A percentile compares a stretch with the other conserved stretches of the same genome.
These are phyloP conservation scores for Saccharomycopsis microspora DNA, from an alignment of 805 yeast genomes.

Conservation along the genomic window DNA sequence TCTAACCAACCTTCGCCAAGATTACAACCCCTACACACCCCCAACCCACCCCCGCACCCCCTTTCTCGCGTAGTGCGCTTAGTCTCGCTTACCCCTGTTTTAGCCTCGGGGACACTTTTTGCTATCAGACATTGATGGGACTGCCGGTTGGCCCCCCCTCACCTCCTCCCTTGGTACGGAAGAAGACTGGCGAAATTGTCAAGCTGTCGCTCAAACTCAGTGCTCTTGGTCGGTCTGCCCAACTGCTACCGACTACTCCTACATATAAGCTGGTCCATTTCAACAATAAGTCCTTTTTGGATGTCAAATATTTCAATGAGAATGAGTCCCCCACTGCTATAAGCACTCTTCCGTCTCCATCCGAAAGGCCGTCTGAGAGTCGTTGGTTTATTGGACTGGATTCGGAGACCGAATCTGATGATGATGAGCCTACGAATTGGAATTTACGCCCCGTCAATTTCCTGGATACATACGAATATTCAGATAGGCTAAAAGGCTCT, in stretches of 20 bases:
- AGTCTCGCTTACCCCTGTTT: not conserved
- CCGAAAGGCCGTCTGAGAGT: not conserved
- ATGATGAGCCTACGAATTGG: conserved; percentile 21
- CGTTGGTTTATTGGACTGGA: conserved; percentile 17
- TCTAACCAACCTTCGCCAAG: no score
- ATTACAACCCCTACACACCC: no score
- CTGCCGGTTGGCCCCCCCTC: not conserved
- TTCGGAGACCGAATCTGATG: conserved; percentile 17
- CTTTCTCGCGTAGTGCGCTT: not conserved
- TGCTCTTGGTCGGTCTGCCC: conserved; percentile 25
- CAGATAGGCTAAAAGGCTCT: conserved; percentile 15
- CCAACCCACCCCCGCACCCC: not conserved
- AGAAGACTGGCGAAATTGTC: conserved; percentile 81
- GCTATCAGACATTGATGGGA: no score
- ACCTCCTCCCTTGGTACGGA: conserved; percentile 38
- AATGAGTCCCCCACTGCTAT: conserved; percentile 72
- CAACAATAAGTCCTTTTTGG: conserved; percentile 44
- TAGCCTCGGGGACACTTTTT: not conserved
- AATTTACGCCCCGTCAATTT: conserved; percentile 23
- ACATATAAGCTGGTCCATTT: conserved; percentile 73
- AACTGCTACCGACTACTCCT: conserved; percentile 43
- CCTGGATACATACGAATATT: conserved; percentile 17
- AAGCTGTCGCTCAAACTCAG: conserved; percentile 55
- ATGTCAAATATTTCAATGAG: conserved; percentile 62
- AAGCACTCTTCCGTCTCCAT: conserved; percentile 44